These are phyloP conservation scores for Rubus parviflorus DNA, from an alignment of 306 rosid genomes.

Conservation along the genomic window DNA sequence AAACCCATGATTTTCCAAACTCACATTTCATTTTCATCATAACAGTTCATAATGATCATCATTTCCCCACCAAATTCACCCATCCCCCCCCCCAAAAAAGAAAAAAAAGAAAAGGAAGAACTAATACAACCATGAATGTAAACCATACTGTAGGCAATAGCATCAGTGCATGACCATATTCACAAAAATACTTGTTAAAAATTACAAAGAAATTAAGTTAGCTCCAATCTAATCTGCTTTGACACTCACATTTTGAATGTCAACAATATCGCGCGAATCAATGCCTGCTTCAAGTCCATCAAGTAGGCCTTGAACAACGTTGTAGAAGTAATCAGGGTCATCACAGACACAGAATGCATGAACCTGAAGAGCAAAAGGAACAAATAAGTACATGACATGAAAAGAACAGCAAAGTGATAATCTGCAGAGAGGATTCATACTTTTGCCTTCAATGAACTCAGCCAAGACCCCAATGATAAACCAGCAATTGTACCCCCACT, in stretches of 20 bases:
- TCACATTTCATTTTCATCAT: background rate
- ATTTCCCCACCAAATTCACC: too few species aligned
- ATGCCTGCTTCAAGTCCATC: conserved; percentile 81
- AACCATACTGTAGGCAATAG: background rate
- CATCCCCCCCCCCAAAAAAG: too few species aligned
- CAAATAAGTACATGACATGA: conserved; percentile 3
- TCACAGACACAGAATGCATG: conserved; percentile 84
- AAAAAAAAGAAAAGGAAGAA: too few species aligned
- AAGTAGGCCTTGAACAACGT: conserved; percentile 77
- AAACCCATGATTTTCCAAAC: background rate
- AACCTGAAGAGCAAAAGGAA: conserved; percentile 50
- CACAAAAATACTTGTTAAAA: background rate
- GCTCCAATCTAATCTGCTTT: conserved; percentile 5
- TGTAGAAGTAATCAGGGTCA: conserved; percentile 83
- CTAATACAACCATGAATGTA: background rate
- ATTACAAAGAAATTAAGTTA: background rate
- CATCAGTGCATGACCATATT: background rate
- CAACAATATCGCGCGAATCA: conserved; percentile 62
- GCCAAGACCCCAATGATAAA: conserved; percentile 71
- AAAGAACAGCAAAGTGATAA: conserved; percentile 21
- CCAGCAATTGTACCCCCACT: conserved; percentile 96
- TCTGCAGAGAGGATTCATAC: conserved; percentile 43
- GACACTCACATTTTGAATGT: conserved; percentile 70
- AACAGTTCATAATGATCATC: too few species aligned
- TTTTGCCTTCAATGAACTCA: conserved; percentile 84